These are phyloP conservation scores for Hortaea sp. DNA, from an alignment of 2,329 filamentous ascomycete species.

Conservation along the genomic window DNA sequence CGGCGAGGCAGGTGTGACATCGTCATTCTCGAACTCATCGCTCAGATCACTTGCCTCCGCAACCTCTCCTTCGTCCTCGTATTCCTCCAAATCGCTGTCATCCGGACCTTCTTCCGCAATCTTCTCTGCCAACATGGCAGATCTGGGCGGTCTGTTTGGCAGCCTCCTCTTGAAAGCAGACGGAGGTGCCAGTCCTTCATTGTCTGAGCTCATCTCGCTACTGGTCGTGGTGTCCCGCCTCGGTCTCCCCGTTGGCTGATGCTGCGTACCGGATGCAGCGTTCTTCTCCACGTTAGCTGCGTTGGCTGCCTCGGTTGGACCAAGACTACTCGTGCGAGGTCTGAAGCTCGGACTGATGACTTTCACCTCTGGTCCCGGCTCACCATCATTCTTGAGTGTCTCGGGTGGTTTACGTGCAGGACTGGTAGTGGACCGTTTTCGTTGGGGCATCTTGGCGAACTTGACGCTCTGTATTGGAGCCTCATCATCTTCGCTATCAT, in stretches of 20 bases:
- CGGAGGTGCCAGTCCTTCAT: constrained; percentile 54
- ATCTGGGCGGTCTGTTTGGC: constrained; percentile 43
- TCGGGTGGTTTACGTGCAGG: not conserved
- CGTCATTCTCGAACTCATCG: constrained; percentile 53
- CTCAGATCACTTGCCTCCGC: constrained; percentile 29
- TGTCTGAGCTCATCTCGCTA: constrained; percentile 75
- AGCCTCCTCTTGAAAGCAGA: constrained; percentile 54
- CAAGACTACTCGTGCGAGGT: constrained; percentile 58
- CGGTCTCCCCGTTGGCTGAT: constrained; percentile 32
- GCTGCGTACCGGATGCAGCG: not conserved
- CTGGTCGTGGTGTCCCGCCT: constrained; percentile 69
- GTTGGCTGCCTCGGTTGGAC: constrained; percentile 54
- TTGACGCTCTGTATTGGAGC: constrained; percentile 29
- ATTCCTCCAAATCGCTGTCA: constrained; percentile 30
- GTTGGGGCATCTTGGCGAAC: constrained; percentile 20
- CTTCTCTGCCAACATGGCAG: constrained; percentile 44
- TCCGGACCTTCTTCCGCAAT: constrained; percentile 39
- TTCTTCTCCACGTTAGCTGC: constrained; percentile 37
- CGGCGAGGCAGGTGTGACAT: constrained; percentile 49
- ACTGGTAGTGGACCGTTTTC: constrained; percentile 2
- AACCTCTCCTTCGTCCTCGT: constrained; percentile 26
- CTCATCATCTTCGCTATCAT: constrained; percentile 71
- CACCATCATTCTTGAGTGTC: not conserved
- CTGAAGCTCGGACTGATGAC: constrained; percentile 45
- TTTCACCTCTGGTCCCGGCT: constrained; percentile 18